Base-by-base conservation (phyloP, 306 rosid species). In the Pyrus pyrifolia region DNA sequence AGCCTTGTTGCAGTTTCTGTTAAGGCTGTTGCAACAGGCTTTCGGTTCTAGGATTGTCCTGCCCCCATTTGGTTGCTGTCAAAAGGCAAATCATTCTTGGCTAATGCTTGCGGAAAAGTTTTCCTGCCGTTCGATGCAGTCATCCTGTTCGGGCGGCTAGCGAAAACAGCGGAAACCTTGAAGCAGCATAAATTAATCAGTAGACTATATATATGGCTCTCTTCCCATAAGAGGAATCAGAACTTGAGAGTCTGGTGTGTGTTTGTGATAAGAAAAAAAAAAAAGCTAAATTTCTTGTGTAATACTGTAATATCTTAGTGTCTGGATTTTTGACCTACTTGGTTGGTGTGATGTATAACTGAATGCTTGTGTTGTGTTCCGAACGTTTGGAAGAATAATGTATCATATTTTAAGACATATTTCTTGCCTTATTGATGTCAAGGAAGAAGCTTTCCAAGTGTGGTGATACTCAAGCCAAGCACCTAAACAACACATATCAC, bases 71-170 rank as follows among this genome's bases (percentile, higher is more conserved):
- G 97, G 97, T 86, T 83, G 87, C 76, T 71, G 53, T 70, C 76
- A 65, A 81, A 49, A 25, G 91, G 93, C 97, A 91, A 89, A 15
- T 86, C 93, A 86, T 89, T 75, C 91, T 83, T 90, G 96, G 96
- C 97, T 92, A 96, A 83, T 63, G 77, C 8, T 18, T 66, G 15
- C 68, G 42, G 49, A 49, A 58, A 22, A 68, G 80, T 73, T 74
- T 44, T 30, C 22, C 58, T 80, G 80, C 76, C 76, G 67, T 74
- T 74, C 76, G 77, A 78, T 64, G 69, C 61, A 69, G 76, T 68
- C 76, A 80, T 61, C 76, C 63, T 61, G 80, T 45, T 45, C 3
- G 81, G 63, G 25, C 49, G 71, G 72, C 51, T 49, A 52, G 72
- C 3, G 82, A 70, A 60, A 64, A 85, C 38, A 33, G 38, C 38